A percentile compares a stretch with the other conserved stretches of the same genome.
phyloP scores from a whole-genome alignment of 257 asterid genomes.

The Vinca minor region DNA sequence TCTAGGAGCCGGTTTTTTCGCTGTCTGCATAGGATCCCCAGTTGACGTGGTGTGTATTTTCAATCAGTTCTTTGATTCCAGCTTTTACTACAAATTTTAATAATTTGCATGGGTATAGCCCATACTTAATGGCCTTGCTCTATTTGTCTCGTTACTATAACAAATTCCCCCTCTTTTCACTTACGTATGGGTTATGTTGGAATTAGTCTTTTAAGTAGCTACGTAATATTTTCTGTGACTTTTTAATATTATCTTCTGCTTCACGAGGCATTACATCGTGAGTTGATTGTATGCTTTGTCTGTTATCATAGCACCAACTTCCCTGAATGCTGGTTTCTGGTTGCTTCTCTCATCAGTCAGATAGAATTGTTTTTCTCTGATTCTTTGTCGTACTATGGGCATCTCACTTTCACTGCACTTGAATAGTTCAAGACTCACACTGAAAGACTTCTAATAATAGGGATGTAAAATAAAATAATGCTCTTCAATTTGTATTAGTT shows the following conservation, averaged over 20 bases:
- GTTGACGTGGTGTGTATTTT: slow-evolving; percentile 77
- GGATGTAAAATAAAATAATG: not conserved
- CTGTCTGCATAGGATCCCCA: slow-evolving; percentile 97
- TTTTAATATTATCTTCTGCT: not conserved
- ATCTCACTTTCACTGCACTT: not conserved
- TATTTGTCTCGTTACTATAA: not conserved
- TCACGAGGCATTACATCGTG: not conserved
- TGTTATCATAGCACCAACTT: not conserved
- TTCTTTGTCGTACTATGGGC: not conserved
- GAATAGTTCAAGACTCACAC: not conserved
- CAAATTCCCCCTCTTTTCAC: not conserved
- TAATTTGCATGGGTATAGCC: not conserved
- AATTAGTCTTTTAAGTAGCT: too few relatives aligned
- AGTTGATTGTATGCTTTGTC: not conserved
- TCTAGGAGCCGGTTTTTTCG: slow-evolving; percentile 94
- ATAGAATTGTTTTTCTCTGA: not conserved
- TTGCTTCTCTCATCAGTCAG: not conserved
- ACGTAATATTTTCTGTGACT: not conserved
- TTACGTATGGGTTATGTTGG: too few relatives aligned
- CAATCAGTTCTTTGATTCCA: not conserved
- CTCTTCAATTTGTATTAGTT: not conserved
- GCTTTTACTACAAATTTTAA: not conserved
- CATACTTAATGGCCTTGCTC: not conserved
- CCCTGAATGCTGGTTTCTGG: not conserved
- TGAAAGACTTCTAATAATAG: not conserved